phyloP scores from a whole-genome alignment of 2,329 filamentous ascomycete species.

The Beauveria asiatica region DNA sequence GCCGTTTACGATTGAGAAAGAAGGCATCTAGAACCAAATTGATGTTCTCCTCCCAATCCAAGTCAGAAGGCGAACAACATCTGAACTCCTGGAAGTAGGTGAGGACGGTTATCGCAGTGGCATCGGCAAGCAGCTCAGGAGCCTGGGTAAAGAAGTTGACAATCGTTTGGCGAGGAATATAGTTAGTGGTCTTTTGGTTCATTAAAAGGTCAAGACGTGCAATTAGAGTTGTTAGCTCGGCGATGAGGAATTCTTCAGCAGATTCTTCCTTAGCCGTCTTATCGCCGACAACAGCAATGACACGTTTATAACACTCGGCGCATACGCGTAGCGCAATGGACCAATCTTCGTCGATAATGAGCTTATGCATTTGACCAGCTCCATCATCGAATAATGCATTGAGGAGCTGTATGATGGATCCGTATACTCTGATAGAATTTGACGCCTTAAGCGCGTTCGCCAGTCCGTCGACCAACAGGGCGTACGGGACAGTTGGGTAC shows the following conservation, averaged over 20 bases:
- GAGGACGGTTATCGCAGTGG: conserved; percentile 54
- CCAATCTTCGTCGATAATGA: conserved; percentile 60
- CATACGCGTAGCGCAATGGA: conserved; percentile 51
- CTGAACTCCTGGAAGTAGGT: conserved; percentile 61
- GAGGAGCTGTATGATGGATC: conserved; percentile 42
- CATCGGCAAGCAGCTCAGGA: conserved; percentile 54
- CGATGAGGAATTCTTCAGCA: conserved; percentile 30
- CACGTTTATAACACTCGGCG: conserved; percentile 39
- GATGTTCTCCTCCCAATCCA: conserved; percentile 58
- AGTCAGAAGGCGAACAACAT: conserved; percentile 63
- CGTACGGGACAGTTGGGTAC: conserved; percentile 51
- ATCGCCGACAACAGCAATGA: conserved; percentile 15
- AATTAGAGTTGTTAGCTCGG: conserved; percentile 38
- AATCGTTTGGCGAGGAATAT: conserved; percentile 57
- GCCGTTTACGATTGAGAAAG: conserved; percentile 52
- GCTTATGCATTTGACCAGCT: conserved; percentile 42
- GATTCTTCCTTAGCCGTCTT: conserved; percentile 20
- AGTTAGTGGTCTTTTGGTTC: conserved; percentile 38
- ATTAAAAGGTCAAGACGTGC: conserved; percentile 40
- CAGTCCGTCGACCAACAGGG: conserved; percentile 50
- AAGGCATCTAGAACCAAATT: conserved; percentile 52
- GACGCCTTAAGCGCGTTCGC: conserved; percentile 39
- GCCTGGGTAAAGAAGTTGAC: conserved; percentile 59
- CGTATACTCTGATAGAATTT: conserved; percentile 36
- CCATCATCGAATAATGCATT: conserved; percentile 48